Conservation (phyloP, 306 rosid species). For the Pyrus bretschneideri region DNA sequence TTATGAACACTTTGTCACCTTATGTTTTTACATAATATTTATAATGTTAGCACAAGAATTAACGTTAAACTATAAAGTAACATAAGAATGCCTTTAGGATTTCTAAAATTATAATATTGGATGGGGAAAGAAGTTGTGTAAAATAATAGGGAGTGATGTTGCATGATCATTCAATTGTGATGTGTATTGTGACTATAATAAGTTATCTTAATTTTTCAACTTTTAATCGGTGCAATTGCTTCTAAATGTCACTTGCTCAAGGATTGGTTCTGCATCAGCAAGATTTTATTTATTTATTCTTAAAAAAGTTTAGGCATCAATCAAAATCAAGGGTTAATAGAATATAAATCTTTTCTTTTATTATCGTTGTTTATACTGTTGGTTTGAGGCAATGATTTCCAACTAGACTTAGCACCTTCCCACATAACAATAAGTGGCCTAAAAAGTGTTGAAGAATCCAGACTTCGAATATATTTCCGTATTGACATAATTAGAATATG, state of each 20-base stretch:
- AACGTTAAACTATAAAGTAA: too few relatives aligned
- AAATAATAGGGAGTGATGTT: not conserved
- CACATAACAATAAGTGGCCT: not conserved
- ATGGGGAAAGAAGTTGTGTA: not conserved
- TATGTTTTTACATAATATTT: too few relatives aligned
- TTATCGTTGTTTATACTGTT: not conserved
- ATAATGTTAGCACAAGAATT: too few relatives aligned
- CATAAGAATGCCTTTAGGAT: too few relatives aligned
- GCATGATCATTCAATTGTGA: not conserved
- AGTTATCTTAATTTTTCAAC: not conserved
- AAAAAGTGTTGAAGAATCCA: not conserved
- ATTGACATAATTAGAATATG: too few relatives aligned
- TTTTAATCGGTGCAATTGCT: not conserved
- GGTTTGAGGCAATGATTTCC: not conserved
- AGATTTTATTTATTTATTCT: not conserved
- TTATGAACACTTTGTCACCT: too few relatives aligned
- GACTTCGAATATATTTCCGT: too few relatives aligned
- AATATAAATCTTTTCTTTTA: not conserved
- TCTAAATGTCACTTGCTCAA: not conserved
- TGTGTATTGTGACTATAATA: not conserved
- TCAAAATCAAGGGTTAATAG: not conserved
- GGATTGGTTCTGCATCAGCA: not conserved
- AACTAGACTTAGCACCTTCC: not conserved
- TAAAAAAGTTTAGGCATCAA: not conserved
- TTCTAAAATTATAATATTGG: not conserved